These are phyloP conservation scores for Penicillium sp. DNA, from an alignment of 2,329 filamentous ascomycete genomes.

Conservation along the genomic window DNA sequence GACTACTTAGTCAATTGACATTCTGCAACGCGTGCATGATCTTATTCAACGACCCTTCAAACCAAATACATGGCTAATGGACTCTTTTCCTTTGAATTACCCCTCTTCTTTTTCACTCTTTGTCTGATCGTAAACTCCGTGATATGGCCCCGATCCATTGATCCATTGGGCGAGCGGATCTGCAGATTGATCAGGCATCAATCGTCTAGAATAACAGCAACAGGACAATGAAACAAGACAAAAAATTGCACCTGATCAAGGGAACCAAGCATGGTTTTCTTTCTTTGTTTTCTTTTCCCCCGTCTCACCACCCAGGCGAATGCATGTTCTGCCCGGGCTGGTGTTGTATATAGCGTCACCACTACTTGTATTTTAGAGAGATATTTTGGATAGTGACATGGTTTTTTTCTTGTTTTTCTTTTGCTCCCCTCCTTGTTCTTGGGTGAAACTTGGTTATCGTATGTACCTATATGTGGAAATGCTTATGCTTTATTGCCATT, in stretches of 20 bases:
- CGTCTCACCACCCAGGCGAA: neutral
- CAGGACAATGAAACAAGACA: neutral
- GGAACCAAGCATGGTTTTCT: neutral
- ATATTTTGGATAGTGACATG: conserved; percentile 1
- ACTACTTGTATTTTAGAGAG: conserved; percentile 13
- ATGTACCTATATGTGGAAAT: neutral
- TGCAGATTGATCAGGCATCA: neutral
- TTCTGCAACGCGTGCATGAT: conserved; percentile 9
- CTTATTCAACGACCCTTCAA: conserved; percentile 10
- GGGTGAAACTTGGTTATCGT: neutral
- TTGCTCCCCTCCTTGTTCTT: neutral
- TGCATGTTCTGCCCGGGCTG: neutral
- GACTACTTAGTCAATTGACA: conserved; percentile 10
- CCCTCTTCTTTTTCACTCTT: neutral
- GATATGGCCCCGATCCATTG: neutral
- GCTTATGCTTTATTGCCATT: neutral
- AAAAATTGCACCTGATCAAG: neutral
- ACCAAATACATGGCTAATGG: conserved; percentile 3
- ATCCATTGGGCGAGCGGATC: neutral
- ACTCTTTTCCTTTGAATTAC: neutral
- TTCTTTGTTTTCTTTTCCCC: neutral
- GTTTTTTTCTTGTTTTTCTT: neutral
- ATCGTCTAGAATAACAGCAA: neutral
- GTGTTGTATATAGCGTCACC: conserved; percentile 13
- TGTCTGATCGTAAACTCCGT: neutral